phyloP scores from a whole-genome alignment of 805 yeast species.

The Naumovozyma dairenensis region DNA sequence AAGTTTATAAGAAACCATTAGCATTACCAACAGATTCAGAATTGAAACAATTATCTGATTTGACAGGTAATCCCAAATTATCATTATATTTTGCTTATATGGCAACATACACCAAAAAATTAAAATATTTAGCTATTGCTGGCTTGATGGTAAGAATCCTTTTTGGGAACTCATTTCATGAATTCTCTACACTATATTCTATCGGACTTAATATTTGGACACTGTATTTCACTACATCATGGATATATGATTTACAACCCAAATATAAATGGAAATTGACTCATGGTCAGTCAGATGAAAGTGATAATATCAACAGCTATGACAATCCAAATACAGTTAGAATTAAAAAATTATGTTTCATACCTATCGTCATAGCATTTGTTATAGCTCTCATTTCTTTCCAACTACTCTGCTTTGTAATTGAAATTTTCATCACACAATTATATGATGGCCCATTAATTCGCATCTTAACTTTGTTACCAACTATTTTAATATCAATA shows the following conservation, averaged over 20 bases:
- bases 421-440: constrained; percentile 82
- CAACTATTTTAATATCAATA: constrained; percentile 59
- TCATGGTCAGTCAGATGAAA: constrained; percentile 20
- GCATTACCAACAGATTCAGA: constrained; percentile 15
- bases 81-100: constrained; percentile 70
- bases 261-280: constrained; percentile 15
- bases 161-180: constrained; percentile 8
- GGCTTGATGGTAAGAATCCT: constrained; percentile 36
- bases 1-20: background rate
- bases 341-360: constrained; percentile 51
- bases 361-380: constrained; percentile 57
- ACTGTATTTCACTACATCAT: constrained; percentile 44
- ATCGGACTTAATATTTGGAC: constrained; percentile 57
- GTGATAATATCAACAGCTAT: background rate
- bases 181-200: constrained; percentile 46
- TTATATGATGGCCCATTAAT: constrained; percentile 77
- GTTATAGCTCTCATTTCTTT: constrained; percentile 44
- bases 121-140: constrained; percentile 47
- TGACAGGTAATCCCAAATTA: constrained; percentile 27
- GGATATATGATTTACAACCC: constrained; percentile 38
- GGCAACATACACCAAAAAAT: constrained; percentile 49
- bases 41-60: constrained; percentile 29
- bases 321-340: constrained; percentile 15
- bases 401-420: constrained; percentile 58
- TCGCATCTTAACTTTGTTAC: constrained; percentile 50